phyloP scores from a whole-genome alignment of 2,329 filamentous ascomycete genomes.

The Neopestalotiopsis rosae region DNA sequence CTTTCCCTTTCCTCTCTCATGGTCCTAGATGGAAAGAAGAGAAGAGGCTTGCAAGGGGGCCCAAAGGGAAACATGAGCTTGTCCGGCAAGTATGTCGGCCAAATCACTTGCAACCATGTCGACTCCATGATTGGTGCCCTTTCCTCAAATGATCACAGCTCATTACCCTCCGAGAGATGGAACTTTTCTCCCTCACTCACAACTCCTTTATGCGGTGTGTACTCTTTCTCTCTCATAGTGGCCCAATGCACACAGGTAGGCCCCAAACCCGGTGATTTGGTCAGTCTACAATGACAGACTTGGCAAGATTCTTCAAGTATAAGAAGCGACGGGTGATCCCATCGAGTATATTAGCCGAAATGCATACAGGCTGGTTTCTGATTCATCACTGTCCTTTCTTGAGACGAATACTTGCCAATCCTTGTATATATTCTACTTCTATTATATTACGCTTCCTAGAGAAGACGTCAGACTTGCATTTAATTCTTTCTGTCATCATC shows the following conservation, averaged over 20 bases:
- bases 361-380: neutral
- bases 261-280: neutral
- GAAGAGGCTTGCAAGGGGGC: neutral
- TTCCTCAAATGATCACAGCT: slow-evolving; percentile 13
- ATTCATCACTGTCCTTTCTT: neutral
- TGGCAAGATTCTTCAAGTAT: neutral
- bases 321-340: neutral
- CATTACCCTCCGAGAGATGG: neutral
- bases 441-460: neutral
- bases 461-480: too few species aligned
- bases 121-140: slow-evolving; percentile 10
- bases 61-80: neutral
- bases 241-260: neutral
- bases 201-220: neutral
- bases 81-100: slow-evolving; percentile 9
- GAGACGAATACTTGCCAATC: neutral
- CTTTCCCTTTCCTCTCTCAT: neutral
- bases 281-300: neutral
- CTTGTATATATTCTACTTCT: slow-evolving; percentile 9
- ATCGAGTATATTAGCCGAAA: slow-evolving; percentile 9
- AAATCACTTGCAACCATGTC: slow-evolving; percentile 15
- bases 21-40: neutral
- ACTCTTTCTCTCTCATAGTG: neutral
- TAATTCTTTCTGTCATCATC: too few species aligned
- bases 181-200: neutral